Base-by-base conservation (phyloP, 2,329 filamentous ascomycete species). In the Talaromyces funiculosus region DNA sequence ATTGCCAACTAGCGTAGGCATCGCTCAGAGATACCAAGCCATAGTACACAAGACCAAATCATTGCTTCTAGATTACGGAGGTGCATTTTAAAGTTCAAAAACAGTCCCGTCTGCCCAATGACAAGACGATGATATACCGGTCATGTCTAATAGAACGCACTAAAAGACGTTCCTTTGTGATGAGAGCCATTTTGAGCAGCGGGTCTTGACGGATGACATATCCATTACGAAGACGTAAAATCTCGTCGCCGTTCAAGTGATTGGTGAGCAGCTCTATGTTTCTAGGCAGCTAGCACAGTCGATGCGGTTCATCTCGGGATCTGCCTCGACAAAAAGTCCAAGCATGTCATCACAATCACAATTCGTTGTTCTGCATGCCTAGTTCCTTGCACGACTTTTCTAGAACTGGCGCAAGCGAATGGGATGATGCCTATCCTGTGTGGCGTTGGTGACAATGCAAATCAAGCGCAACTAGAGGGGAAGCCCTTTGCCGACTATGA, bases 361-460 rank as follows among this genome's bases (percentile, higher is more conserved):
- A 40, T 40, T 22, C 22, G 18, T 26, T 40, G 0, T 29, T 58
- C 26, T 54, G 47, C 57, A 42, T 51, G 47, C 33, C 47, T 38
- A 54, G 26, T 54, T 20, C 29, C 24, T 18, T 31, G 51, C 29
- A 59, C 33, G 35, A 51, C 12, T n/a, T 43, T 54, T 53, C 49
- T 38, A 47, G 47, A 53, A 43, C 24, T 20, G 31, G 53, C 29
- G 47, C 38, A 55, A 38, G n/a, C 60, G 60, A 62, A 62, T 62
- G 53, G 33, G 35, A 56, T n/a, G 38, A 22, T 42, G 14, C 51
- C 24, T 53, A 42, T 49, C 40, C 24, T 47, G 38, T 45, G 31
- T 53, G 31, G 37, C 31, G 60, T 62, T 62, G 60, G 60, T 62
- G 60, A 62, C 51, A 62, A 62, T 51, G 60, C 60, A 62, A 59